Evolutionary conservation across 257 asterid genomes (phyloP).

Genomic region (Salvia miltiorrhiza): DNA sequence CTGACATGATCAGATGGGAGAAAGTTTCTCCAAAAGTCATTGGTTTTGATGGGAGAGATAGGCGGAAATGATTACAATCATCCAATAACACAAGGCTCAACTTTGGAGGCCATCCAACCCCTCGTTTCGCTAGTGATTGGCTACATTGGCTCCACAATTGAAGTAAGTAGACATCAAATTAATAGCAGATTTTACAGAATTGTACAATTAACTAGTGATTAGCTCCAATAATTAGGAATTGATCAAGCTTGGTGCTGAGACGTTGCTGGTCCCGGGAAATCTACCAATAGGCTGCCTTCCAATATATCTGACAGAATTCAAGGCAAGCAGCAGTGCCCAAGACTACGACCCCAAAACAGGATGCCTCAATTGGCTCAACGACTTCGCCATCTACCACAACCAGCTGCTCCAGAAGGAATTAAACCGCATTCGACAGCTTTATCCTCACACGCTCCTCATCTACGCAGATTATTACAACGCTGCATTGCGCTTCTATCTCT

Average conservation of each 20-base stretch:
- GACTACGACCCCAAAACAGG: constrained; percentile 44
- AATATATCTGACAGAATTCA: constrained; percentile 24
- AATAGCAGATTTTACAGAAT: no score
- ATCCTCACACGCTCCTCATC: constrained; percentile 39
- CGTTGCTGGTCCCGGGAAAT: constrained; percentile 48
- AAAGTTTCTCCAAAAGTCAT: constrained; percentile 27
- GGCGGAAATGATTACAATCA: constrained; percentile 63
- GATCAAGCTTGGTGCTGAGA: constrained; percentile 43
- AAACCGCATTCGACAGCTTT: constrained; percentile 19
- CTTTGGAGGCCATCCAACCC: constrained; percentile 19
- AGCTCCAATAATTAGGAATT: no score
- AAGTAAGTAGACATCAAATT: not conserved
- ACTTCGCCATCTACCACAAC: constrained; percentile 37
- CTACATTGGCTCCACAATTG: constrained; percentile 23
- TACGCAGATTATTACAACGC: constrained; percentile 55
- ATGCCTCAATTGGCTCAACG: constrained; percentile 53
- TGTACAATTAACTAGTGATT: no score
- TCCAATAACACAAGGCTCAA: constrained; percentile 12
- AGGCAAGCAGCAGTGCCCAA: not conserved
- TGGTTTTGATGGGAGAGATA: constrained; percentile 50
- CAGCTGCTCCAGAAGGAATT: constrained; percentile 36
- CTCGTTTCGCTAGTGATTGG: constrained; percentile 25
- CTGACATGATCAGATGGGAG: constrained; percentile 31
- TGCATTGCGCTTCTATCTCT: constrained; percentile 28
- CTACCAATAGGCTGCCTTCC: constrained; percentile 49